phyloP scores from a whole-genome alignment of 176 grass and related monocot species.

The Oropetium thomaeum region DNA sequence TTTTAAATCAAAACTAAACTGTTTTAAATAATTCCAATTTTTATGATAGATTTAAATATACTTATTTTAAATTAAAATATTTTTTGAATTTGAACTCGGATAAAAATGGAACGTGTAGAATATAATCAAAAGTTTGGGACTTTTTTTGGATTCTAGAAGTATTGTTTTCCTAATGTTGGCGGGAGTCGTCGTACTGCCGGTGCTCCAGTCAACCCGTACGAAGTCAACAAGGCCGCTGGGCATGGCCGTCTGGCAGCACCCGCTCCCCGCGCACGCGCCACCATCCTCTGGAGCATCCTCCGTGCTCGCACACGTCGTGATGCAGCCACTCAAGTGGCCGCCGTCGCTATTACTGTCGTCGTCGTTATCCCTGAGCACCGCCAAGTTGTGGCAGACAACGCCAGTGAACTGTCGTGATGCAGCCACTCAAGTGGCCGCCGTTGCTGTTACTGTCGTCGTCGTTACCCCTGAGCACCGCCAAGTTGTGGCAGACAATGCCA shows the following conservation, averaged over 20 bases:
- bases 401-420: constrained; percentile 26
- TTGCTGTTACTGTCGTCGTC: too few species aligned
- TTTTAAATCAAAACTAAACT: too few species aligned
- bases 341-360: too few species aligned
- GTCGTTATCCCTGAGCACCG: fast-evolving
- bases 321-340: background rate
- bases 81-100: too few species aligned
- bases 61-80: too few species aligned
- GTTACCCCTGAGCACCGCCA: background rate
- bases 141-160: too few species aligned
- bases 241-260: constrained; percentile 31
- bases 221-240: background rate
- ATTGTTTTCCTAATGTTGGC: too few species aligned
- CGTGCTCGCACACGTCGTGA: background rate
- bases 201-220: background rate
- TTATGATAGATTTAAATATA: too few species aligned
- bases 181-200: fast-evolving
- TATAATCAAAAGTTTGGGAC: too few species aligned
- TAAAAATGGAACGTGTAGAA: too few species aligned
- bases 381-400: constrained; percentile 23
- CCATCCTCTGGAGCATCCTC: background rate
- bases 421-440: background rate
- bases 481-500: constrained; percentile 21
- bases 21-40: too few species aligned
- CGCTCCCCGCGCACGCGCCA: background rate